Conservation (phyloP, 2,329 filamentous ascomycete genomes). For the Cladorrhinum sp. region DNA sequence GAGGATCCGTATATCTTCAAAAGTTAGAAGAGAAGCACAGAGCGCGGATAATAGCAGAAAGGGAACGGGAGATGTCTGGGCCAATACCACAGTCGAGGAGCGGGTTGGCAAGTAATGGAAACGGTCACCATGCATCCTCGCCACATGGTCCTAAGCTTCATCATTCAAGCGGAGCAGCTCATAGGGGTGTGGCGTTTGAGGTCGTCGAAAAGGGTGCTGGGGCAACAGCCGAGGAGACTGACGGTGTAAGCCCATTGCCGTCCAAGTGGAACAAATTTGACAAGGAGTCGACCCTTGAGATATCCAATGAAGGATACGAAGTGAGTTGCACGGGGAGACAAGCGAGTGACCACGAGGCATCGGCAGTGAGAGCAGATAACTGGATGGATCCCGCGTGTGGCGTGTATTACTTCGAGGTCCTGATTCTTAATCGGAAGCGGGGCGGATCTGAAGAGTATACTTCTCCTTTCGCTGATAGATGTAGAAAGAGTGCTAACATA, state of each 20-base stretch:
- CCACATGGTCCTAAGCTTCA: conserved; percentile 49
- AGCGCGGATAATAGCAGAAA: conserved; percentile 53
- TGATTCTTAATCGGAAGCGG: conserved; percentile 48
- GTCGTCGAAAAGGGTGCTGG: conserved; percentile 72
- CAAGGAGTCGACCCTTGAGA: conserved; percentile 69
- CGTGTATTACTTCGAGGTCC: conserved; percentile 88
- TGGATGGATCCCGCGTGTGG: conserved; percentile 87
- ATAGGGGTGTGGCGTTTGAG: conserved; percentile 79
- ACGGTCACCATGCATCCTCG: conserved; percentile 8
- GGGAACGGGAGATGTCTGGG: conserved; percentile 39
- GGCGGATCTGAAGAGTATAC: conserved; percentile 49
- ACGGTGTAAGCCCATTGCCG: conserved; percentile 65
- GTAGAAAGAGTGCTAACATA: neutral
- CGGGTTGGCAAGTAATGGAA: conserved; percentile 14
- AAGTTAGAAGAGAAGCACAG: conserved; percentile 69
- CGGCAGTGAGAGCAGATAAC: conserved; percentile 76
- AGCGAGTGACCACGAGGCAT: conserved; percentile 70
- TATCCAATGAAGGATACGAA: conserved; percentile 70
- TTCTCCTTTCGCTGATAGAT: neutral
- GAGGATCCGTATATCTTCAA: conserved; percentile 72
- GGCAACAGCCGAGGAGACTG: conserved; percentile 52
- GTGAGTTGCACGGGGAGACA: conserved; percentile 55
- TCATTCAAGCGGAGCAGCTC: conserved; percentile 47
- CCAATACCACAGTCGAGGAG: conserved; percentile 5
- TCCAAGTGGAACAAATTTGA: conserved; percentile 79